phyloP scores from a whole-genome alignment of 129 eudicot species.

The Artemisia argyi region DNA sequence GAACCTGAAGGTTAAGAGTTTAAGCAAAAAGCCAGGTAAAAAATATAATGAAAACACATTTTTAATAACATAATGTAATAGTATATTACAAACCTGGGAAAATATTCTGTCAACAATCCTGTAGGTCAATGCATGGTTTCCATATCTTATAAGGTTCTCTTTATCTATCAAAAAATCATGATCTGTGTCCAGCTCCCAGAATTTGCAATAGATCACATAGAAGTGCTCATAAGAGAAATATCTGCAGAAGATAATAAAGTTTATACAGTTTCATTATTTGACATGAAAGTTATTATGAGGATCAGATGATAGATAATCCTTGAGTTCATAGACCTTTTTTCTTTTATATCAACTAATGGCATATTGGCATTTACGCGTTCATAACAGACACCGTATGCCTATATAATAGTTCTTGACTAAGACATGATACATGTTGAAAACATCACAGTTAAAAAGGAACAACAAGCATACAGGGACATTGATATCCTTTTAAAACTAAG shows the following conservation, averaged over 20 bases:
- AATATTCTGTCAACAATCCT: slow-evolving; percentile 89
- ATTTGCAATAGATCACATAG: slow-evolving; percentile 87
- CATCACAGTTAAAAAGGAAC: neutral
- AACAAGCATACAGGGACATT: no score
- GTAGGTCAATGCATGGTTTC: slow-evolving; percentile 88
- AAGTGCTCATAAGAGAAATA: slow-evolving; percentile 91
- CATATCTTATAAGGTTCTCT: slow-evolving; percentile 83
- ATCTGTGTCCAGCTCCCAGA: slow-evolving; percentile 92
- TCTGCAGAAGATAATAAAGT: slow-evolving; percentile 31
- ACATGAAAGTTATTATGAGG: no score
- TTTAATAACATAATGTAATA: no score
- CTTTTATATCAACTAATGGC: no score
- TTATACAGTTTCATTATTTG: no score
- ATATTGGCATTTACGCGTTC: no score
- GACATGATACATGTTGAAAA: no score
- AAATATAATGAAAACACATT: neutral
- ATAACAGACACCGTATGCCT: no score
- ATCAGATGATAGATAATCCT: no score
- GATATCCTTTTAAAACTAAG: no score
- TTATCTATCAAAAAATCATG: slow-evolving; percentile 86
- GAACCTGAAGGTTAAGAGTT: slow-evolving; percentile 42
- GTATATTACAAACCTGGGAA: slow-evolving; percentile 67
- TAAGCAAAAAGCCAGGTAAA: neutral
- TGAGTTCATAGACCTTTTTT: no score
- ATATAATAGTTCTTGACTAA: no score